These are phyloP conservation scores for Megacollybia marginata DNA, from an alignment of 768 basidiomycete species.

Conservation along the genomic window DNA sequence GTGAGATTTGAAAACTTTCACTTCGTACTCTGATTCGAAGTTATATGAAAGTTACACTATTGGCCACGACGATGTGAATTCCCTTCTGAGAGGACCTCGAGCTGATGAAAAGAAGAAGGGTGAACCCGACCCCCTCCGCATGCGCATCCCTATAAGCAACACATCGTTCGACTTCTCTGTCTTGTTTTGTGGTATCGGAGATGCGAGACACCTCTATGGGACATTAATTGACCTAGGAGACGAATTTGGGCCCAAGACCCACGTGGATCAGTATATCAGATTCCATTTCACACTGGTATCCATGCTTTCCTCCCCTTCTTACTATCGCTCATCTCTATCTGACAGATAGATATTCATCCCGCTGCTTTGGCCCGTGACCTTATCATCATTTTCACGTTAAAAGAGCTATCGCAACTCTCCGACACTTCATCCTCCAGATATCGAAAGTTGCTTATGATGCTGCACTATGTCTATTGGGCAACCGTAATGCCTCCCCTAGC, in stretches of 20 bases:
- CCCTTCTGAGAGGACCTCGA: not conserved
- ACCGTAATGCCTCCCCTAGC: not conserved
- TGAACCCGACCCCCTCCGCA: not conserved
- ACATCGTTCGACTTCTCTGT: not conserved
- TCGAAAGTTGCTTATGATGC: slow-evolving; percentile 1
- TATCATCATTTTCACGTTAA: not conserved
- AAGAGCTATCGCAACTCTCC: not conserved
- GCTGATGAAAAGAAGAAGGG: not conserved
- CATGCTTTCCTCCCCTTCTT: not conserved
- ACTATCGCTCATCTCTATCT: not conserved
- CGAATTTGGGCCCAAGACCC: not conserved
- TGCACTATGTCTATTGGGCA: slow-evolving; percentile 1
- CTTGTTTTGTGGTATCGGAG: slow-evolving; percentile 2
- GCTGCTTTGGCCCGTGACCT: not conserved
- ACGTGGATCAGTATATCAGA: not conserved
- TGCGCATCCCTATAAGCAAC: not conserved
- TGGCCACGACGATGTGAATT: not conserved
- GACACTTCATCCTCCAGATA: not conserved
- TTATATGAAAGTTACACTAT: not conserved
- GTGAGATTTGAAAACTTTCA: not conserved
- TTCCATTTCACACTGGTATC: not conserved
- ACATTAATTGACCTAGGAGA: not conserved
- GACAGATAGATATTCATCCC: not conserved
- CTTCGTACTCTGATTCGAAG: not conserved
- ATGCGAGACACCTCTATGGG: slow-evolving; percentile 1